Percentiles rank a stretch among this genome's conserved stretches.
Evolutionary conservation across 2,329 filamentous ascomycete species (phyloP).

Genomic region (Venturia oleaginea): DNA sequence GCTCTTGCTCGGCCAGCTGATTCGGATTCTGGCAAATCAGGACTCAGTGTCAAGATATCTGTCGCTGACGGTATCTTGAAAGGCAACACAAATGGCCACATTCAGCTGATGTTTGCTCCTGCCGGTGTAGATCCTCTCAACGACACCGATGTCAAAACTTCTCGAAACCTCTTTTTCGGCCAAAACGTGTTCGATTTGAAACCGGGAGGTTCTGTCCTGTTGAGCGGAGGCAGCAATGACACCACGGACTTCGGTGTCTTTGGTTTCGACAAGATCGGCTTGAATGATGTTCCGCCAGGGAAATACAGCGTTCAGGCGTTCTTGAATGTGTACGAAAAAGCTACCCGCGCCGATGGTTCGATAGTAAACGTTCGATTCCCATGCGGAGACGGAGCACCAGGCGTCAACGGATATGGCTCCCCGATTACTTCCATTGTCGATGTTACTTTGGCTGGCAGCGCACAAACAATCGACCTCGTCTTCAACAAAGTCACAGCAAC

Average conservation of each 20-base stretch:
- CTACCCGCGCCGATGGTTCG: conserved; percentile 29
- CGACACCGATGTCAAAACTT: conserved; percentile 27
- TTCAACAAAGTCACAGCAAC: conserved; percentile 24
- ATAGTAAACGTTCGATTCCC: conserved; percentile 27
- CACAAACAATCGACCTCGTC: conserved; percentile 24
- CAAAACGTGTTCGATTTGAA: conserved; percentile 27
- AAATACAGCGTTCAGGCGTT: conserved; percentile 29
- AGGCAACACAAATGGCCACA: conserved; percentile 23
- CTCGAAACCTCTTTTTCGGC: conserved; percentile 29
- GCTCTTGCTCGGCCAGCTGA: conserved; percentile 1
- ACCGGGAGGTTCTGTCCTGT: conserved; percentile 16
- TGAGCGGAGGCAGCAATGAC: conserved; percentile 23
- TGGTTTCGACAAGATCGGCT: conserved; percentile 26
- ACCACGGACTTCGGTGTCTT: conserved; percentile 23
- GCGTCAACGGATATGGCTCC: conserved; percentile 25
- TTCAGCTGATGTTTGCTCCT: conserved; percentile 27
- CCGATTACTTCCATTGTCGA: conserved; percentile 21
- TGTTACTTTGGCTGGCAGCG: conserved; percentile 21
- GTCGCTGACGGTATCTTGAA: conserved; percentile 23
- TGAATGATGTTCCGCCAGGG: conserved; percentile 24
- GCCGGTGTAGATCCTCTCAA: conserved; percentile 27
- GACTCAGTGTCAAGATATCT: conserved; percentile 21
- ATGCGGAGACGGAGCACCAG: conserved; percentile 27
- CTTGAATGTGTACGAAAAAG: conserved; percentile 27
- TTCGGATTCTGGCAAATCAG: background rate